Evolutionary conservation across 106 monocot genomes (phyloP), one percentile per base, ranked within the genome.

Genomic region (Dioscorea dumetorum): DNA sequence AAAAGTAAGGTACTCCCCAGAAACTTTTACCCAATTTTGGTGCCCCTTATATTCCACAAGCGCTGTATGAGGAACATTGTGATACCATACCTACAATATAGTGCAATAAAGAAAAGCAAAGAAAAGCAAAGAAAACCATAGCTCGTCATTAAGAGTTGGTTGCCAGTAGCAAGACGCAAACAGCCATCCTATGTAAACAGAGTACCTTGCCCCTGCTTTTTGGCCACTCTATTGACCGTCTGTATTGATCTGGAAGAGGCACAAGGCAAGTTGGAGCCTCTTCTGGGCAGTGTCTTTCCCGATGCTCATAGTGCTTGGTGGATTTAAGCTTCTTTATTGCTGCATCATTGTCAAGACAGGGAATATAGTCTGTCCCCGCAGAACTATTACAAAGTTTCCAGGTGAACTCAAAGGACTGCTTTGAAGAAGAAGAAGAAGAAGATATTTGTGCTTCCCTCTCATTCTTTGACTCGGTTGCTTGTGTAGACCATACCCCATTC

Each of bases 11-110:
- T 86, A 80, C 51, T 95, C 91, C 57, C 95, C 95, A 31, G 76
- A 67, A 48, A 89, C 88, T 74, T 95, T 95, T 12, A 95, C 91
- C 95, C 95, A 95, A 71, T 95, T 95, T 62, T 95, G 95, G 78
- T 88, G 91, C 23, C 88, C 91, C 63, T 95, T 95, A 19, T 88
- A 76, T 58, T 22, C 75, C 14, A 86, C 91, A 59, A 95, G 82
- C 80, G 75, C 33, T 9, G 82, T 80, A 72, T 95, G 91, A 52
- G 95, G 95, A 8, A 91, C 91, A 78, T 95, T 95, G 58, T 71
- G 69, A 77, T 95, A 95, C 95, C 95, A 95, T 58, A 95, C 86
- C 91, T 94, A 90, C 69, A 81, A 51, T 20, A 69, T 80, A 58
- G 24, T 24, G 24, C 33, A 10, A 28, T 59, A 14, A 24, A 28